Base-by-base conservation (phyloP, 2,329 filamentous ascomycete genomes). In the Nemania diffusa region DNA sequence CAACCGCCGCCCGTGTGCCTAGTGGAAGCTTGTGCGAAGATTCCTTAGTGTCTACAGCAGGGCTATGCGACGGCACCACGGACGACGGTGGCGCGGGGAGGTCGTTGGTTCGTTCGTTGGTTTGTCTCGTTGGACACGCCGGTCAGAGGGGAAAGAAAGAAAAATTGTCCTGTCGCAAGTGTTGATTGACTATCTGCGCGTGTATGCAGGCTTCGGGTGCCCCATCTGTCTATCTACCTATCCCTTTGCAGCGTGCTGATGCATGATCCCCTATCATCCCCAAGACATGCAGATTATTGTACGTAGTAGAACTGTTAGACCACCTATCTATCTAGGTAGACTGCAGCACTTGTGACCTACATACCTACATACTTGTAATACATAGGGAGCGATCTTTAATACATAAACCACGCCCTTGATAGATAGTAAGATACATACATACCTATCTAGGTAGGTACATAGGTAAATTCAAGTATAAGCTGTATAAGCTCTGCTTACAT, bases 31-130 rank as follows among this genome's bases (percentile, higher is more conserved):
- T 51, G 42, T 34, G 40, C 48, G 52, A 63, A 59, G 55, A 37
- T 66, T 71, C 37, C 57, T 55, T 24, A 32, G 29, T 58, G 32
- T 64, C 61, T 56, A 67, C 67, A 62, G 70, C 71, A 69, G 69
- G 59, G 56, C 62, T 62, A 46, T 58, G 61, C 69, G 62, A 64
- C 61, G 57, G 32, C 29, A 9, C 5, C 29, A 27, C 24, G 5
- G 50, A 32, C 5, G 24, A 17, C 20, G 24, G 46, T 32, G 29
- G 5, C 20, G 44, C 44, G 63, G 22, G 57, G 62, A 65, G 40
- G 6, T n/a, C 40, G 40, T 42, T n/a, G 5, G 40, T 42, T n/a
- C 40, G 40, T 42, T 15, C 40, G 40, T n/a, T 44, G 5, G 40
- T 44, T 44, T 4, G 13, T 5, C 8, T 9, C 15, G 50, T 51